phyloP scores from a whole-genome alignment of 805 yeast species.

The Zygotorulaspora florentina region DNA sequence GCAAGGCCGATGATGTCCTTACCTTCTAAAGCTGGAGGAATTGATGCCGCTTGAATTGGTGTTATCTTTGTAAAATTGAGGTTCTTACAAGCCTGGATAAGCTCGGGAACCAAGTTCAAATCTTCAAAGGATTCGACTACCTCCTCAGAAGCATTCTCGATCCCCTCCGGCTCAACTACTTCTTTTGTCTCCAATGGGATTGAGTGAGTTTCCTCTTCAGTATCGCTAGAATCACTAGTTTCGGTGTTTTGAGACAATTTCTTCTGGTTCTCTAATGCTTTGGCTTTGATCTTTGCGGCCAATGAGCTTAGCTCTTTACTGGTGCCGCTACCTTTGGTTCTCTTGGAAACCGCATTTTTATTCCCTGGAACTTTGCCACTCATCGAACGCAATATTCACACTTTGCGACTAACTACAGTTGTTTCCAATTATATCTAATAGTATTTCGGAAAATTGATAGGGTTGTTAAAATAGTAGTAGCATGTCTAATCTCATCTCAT shows the following conservation, averaged over 20 bases:
- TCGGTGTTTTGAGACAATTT: conserved; percentile 9
- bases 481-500: conserved; percentile 10
- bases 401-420: no score
- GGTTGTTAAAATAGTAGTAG: no score
- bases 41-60: conserved; percentile 87
- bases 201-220: neutral
- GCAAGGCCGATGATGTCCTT: conserved; percentile 94
- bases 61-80: conserved; percentile 81
- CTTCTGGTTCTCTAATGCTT: conserved; percentile 37
- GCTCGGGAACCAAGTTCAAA: conserved; percentile 67
- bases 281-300: conserved; percentile 52
- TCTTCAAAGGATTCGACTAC: conserved; percentile 45
- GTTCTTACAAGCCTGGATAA: conserved; percentile 71
- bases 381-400: conserved; percentile 1
- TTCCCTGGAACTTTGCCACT: neutral
- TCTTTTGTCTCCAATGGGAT: conserved; percentile 13
- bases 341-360: conserved; percentile 5
- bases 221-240: conserved; percentile 5
- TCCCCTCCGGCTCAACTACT: conserved; percentile 11
- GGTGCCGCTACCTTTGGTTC: conserved; percentile 6
- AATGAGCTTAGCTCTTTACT: conserved; percentile 39
- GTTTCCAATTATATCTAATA: no score
- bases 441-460: no score
- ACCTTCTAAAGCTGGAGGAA: conserved; percentile 87
- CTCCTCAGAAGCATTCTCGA: conserved; percentile 19